Conservation (phyloP, 768 basidiomycete species). For the Kwoniella heveanensis region DNA sequence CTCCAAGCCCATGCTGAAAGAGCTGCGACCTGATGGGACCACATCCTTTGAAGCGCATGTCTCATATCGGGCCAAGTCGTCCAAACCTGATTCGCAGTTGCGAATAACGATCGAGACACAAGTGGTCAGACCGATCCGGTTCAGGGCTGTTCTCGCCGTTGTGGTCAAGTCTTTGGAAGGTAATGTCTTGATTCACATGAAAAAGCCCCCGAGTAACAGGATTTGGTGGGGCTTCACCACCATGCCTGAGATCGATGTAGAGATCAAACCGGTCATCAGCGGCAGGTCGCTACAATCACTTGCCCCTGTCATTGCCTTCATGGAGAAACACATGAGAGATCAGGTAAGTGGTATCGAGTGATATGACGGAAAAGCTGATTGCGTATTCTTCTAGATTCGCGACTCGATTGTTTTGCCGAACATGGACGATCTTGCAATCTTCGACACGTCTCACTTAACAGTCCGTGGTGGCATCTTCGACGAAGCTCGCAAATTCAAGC, state of each 20-base stretch:
- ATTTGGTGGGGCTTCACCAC: constrained; percentile 92
- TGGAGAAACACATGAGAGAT: constrained; percentile 84
- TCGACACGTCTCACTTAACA: constrained; percentile 68
- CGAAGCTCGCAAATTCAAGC: constrained; percentile 63
- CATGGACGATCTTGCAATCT: constrained; percentile 98
- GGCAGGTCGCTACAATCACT: constrained; percentile 93
- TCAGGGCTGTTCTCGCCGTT: constrained; percentile 84
- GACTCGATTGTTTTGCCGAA: constrained; percentile 95
- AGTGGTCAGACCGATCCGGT: constrained; percentile 55
- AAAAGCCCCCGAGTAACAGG: constrained; percentile 91
- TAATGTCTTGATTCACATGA: constrained; percentile 77
- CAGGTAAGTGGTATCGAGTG: constrained; percentile 66
- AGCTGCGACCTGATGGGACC: constrained; percentile 90
- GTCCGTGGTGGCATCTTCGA: constrained; percentile 87
- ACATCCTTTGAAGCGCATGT: constrained; percentile 84
- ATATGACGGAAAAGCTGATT: no score
- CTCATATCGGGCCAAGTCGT: constrained; percentile 45
- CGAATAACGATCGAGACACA: constrained; percentile 85
- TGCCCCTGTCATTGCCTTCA: constrained; percentile 84
- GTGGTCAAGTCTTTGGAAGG: constrained; percentile 89
- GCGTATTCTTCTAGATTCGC: constrained; percentile 65
- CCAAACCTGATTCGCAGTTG: constrained; percentile 77
- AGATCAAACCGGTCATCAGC: constrained; percentile 91
- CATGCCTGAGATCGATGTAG: constrained; percentile 80
- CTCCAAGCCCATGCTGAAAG: constrained; percentile 97